Base-by-base conservation (phyloP, 2,329 filamentous ascomycete genomes). In the Colletotrichum sublineola region DNA sequence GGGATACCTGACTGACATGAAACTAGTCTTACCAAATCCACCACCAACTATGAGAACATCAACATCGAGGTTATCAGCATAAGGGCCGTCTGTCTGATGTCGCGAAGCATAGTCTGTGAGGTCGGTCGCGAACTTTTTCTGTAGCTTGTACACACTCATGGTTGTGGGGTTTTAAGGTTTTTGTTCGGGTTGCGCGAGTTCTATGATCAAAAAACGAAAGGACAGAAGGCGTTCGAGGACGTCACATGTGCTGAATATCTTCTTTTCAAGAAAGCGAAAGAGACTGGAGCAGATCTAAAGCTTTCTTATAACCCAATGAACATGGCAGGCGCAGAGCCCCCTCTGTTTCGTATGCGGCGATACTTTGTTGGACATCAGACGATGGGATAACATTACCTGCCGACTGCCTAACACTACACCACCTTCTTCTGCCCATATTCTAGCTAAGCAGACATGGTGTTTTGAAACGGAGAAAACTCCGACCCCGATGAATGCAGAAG, bases 11-110 rank as follows among this genome's bases (percentile, higher is more conserved):
- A 38, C 9, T 6, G 14, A 38, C 9, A 44, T 58, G 24, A 12
- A 20, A 18, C 5, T 15, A 29, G 29, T 15, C 67, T 40, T 56
- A 63, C 67, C 71, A 18, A 86, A 86, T 7, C 85, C 85, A 29
- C 83, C 84, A 9, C 85, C 85, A 2, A 86, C 83, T 8, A 86
- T 77, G 3, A 86, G 76, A 3, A 80, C 83, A 65, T 86, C 82
- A 3, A 86, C 78, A 9, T 86, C 84, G 6, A 84, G 80, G 40
- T 85, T 78, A 5, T 83, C 78, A 1, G 83, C 81, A 68, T 86
- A 85, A 0, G 82, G 82, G 0, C 84, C 85, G 2, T 77, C 76
- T 29, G 78, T 78, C 1, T 67, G 38, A n/a, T 60, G 69, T 14
- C 69, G 53, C 1, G 80, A 67, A 0, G 82, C 82, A 71, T 82